These are phyloP conservation scores for Calcarisporium arbuscula DNA, from an alignment of 2,329 filamentous ascomycete species.

Conservation along the genomic window DNA sequence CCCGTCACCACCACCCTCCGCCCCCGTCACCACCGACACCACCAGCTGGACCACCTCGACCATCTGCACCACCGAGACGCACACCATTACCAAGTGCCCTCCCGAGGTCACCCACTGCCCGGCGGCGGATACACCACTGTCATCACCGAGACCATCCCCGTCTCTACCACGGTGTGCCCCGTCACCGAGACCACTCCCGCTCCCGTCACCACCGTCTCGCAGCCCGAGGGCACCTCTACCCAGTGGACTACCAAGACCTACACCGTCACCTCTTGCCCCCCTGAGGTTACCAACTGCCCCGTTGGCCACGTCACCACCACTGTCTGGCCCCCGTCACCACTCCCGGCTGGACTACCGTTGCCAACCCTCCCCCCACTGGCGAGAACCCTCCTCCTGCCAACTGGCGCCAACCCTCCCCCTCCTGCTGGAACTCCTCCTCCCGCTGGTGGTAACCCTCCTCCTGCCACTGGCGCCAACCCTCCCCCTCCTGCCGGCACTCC, in stretches of 20 bases:
- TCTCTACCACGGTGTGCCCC: conserved; percentile 37
- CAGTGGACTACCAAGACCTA: conserved; percentile 25
- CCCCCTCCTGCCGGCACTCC: conserved; percentile 4
- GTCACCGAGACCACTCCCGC: conserved; percentile 18
- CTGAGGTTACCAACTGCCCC: conserved; percentile 23
- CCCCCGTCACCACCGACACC: too few relatives aligned
- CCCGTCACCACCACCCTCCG: conserved; percentile 11
- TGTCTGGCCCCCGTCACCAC: conserved; percentile 23
- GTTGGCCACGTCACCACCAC: conserved; percentile 23
- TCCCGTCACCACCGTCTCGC: conserved; percentile 18
- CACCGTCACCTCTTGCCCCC: conserved; percentile 25
- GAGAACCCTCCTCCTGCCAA: conserved; percentile 4
- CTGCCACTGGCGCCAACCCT: background rate
- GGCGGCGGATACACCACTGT: conserved; percentile 16
- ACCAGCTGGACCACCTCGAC: conserved; percentile 17
- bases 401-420: conserved; percentile 2
- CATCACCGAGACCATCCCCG: conserved; percentile 22
- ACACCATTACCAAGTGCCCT: conserved; percentile 25
- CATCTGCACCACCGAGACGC: conserved; percentile 24
- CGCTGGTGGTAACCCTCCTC: background rate
- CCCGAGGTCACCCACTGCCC: conserved; percentile 23
- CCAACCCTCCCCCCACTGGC: conserved; percentile 4
- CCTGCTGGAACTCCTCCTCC: conserved; percentile 3
- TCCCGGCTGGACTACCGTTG: conserved; percentile 2
- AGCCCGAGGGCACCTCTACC: conserved; percentile 11